Evolutionary conservation across 805 yeast species (phyloP).

Genomic region (Kuraishia borneana): DNA sequence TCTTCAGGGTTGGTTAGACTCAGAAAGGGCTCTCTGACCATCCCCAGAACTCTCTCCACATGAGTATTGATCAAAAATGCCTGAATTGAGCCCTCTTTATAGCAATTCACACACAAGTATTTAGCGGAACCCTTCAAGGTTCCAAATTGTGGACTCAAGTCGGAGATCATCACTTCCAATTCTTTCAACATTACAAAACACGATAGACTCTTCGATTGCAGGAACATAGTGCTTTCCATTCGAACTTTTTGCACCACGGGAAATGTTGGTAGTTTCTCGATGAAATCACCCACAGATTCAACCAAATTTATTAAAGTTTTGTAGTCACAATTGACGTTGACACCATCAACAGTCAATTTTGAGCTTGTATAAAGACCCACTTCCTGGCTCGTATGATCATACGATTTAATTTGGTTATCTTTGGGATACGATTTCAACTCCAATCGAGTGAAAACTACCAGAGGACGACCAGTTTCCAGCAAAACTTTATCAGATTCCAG

Average conservation of each 20-base stretch:
- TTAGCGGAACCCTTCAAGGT: constrained; percentile 11
- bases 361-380: background rate
- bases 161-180: constrained; percentile 6
- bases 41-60: background rate
- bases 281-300: constrained; percentile 5
- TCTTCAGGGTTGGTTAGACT: constrained; percentile 12
- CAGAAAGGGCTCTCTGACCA: constrained; percentile 3
- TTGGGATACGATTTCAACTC: constrained; percentile 4
- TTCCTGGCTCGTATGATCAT: constrained; percentile 10
- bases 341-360: constrained; percentile 8
- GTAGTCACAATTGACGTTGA: constrained; percentile 17
- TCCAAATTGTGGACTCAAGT: constrained; percentile 21
- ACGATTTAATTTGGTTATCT: constrained; percentile 13
- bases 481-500: constrained; percentile 23
- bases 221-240: constrained; percentile 14
- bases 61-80: background rate
- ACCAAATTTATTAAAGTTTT: constrained; percentile 17
- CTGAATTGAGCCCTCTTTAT: constrained; percentile 1
- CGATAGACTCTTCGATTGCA: constrained; percentile 8
- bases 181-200: constrained; percentile 7
- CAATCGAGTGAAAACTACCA: constrained; percentile 15
- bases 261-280: background rate
- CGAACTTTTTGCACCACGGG: constrained; percentile 8
- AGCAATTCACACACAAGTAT: constrained; percentile 4
- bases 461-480: constrained; percentile 10